These are phyloP conservation scores for Geranium brycei DNA, from an alignment of 345 rosid species.

Conservation along the genomic window DNA sequence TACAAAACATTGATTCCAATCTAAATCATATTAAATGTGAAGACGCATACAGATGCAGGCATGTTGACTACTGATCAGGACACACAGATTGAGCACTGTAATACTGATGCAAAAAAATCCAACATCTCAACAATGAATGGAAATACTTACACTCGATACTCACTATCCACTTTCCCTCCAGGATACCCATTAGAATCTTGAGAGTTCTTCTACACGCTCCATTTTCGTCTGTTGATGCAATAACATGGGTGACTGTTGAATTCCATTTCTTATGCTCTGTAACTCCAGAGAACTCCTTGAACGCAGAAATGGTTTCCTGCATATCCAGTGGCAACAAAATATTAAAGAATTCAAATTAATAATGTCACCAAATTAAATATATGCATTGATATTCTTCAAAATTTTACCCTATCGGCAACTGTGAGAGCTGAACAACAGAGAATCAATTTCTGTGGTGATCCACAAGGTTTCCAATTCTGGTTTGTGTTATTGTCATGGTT, in stretches of 20 bases:
- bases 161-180: constrained; percentile 91
- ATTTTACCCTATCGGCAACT: constrained; percentile 47
- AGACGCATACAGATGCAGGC: background rate
- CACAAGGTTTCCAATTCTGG: constrained; percentile 20
- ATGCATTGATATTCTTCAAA: background rate
- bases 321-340: constrained; percentile 7
- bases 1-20: constrained; percentile 2
- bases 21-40: constrained; percentile 2
- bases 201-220: constrained; percentile 86
- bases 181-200: constrained; percentile 65
- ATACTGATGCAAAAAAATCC: background rate
- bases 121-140: too few species aligned
- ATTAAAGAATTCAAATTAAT: background rate
- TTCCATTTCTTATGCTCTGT: constrained; percentile 55
- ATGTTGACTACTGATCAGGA: background rate
- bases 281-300: constrained; percentile 40
- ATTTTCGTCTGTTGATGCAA: constrained; percentile 66
- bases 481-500: constrained; percentile 12
- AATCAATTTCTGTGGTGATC: constrained; percentile 32
- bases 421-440: constrained; percentile 78
- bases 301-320: constrained; percentile 57
- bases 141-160: constrained; percentile 54
- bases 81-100: background rate
- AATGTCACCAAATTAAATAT: background rate
- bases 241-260: constrained; percentile 54